Conservation (phyloP, 441 rosid species). For the Pelargonium cotyledonis region DNA sequence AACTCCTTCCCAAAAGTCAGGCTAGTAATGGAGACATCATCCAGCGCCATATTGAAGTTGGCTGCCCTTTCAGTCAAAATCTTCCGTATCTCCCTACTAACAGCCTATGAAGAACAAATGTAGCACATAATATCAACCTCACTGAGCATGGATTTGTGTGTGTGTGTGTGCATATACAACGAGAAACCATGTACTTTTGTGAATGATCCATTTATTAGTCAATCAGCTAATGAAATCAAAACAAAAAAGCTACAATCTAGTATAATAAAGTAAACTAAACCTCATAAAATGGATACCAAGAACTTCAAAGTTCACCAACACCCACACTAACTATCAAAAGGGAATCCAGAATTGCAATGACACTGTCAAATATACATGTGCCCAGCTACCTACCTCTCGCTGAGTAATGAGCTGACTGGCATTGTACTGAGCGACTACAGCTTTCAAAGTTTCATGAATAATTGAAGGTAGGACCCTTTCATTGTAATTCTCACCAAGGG, state of each 20-base stretch:
- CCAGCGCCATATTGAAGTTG: constrained; percentile 61
- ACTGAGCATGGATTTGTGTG: too few relatives aligned
- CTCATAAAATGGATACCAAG: too few relatives aligned
- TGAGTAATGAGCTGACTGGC: constrained; percentile 95
- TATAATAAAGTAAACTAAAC: too few relatives aligned
- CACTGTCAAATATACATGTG: too few relatives aligned
- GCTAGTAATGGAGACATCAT: constrained; percentile 85
- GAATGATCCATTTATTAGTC: too few relatives aligned
- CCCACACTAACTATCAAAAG: background rate
- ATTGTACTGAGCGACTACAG: constrained; percentile 91
- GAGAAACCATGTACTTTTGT: too few relatives aligned
- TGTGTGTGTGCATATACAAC: too few relatives aligned
- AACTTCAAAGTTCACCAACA: too few relatives aligned
- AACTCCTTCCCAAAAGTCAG: constrained; percentile 90
- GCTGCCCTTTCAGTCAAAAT: constrained; percentile 73
- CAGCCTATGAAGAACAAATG: constrained; percentile 35
- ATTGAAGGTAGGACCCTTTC: constrained; percentile 90
- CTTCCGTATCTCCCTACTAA: constrained; percentile 78
- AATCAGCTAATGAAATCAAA: too few relatives aligned
- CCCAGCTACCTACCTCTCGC: constrained; percentile 53
- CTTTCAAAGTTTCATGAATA: constrained; percentile 82
- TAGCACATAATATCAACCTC: background rate
- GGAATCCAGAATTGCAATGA: background rate
- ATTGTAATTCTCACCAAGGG: constrained; percentile 77
- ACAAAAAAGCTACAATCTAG: too few relatives aligned